phyloP scores from a whole-genome alignment of 2,329 filamentous ascomycete genomes.

The Colletotrichum kahawae region DNA sequence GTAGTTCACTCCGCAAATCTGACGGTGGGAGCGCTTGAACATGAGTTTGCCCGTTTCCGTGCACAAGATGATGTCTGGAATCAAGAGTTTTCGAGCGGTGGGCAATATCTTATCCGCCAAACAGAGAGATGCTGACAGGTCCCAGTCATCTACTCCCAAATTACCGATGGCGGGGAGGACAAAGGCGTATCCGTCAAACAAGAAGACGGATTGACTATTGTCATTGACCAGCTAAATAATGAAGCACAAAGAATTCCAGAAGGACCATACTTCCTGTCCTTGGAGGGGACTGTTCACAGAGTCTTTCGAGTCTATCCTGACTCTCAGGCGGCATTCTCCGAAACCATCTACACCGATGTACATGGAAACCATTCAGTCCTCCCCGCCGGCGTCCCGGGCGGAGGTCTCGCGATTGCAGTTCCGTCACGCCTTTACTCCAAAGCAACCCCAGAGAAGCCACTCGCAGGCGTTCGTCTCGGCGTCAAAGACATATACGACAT shows the following conservation, averaged over 20 bases:
- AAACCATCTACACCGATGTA: background rate
- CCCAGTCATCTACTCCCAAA: background rate
- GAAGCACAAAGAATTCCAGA: accelerated
- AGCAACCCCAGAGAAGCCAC: slow-evolving; percentile 50
- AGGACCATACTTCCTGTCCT: background rate
- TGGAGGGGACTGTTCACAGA: background rate
- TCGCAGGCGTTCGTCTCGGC: slow-evolving; percentile 56
- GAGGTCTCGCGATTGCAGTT: slow-evolving; percentile 40
- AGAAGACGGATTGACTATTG: background rate
- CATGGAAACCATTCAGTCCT: slow-evolving; percentile 1
- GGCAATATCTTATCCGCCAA: background rate
- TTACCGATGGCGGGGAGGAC: too few relatives aligned
- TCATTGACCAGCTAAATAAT: background rate
- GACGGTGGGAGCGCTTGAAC: background rate
- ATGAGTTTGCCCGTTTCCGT: background rate
- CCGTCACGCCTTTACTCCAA: slow-evolving; percentile 63
- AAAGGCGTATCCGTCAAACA: background rate
- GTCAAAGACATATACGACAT: slow-evolving; percentile 67
- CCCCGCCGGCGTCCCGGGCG: slow-evolving; percentile 14
- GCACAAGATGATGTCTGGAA: background rate
- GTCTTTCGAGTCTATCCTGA: slow-evolving; percentile 26
- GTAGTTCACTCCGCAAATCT: background rate
- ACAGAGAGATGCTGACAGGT: background rate
- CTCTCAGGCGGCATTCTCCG: slow-evolving; percentile 23
- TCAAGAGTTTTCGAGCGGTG: background rate